A percentile compares a stretch with the other conserved stretches of the same genome.
These are phyloP conservation scores for Astrephomene gubernaculifera DNA, from an alignment of 139 green algal genomes.

Conservation along the genomic window DNA sequence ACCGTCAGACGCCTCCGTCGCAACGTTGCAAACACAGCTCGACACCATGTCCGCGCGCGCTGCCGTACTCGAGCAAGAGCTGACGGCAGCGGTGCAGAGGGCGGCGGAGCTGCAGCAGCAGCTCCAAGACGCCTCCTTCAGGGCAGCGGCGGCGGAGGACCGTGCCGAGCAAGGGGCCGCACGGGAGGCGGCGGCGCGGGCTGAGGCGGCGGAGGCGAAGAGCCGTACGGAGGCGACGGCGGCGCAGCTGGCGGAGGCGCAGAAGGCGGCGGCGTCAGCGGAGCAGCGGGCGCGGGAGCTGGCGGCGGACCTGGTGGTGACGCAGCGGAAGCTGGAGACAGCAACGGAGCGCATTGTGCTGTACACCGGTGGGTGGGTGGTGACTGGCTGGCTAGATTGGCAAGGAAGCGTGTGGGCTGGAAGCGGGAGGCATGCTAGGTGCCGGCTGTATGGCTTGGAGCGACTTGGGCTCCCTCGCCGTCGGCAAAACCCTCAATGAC, in stretches of 20 bases:
- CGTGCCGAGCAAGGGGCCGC: not conserved
- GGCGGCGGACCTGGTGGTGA: slow-evolving; percentile 47
- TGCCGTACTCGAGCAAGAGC: not conserved
- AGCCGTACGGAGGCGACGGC: not conserved
- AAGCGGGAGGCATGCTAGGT: too few relatives aligned
- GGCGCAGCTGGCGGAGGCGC: slow-evolving; percentile 16
- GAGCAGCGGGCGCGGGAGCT: slow-evolving; percentile 46
- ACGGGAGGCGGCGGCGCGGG: not conserved
- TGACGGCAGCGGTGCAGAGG: not conserved
- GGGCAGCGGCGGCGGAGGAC: not conserved
- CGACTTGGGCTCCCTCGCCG: too few relatives aligned
- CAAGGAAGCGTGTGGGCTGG: too few relatives aligned
- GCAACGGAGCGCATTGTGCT: slow-evolving; percentile 56
- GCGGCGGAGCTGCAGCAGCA: not conserved
- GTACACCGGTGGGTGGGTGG: slow-evolving; percentile 44
- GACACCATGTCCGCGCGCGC: not conserved
- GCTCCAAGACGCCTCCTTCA: not conserved
- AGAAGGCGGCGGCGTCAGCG: not conserved
- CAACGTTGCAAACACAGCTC: slow-evolving; percentile 31
- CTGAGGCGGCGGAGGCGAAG: not conserved
- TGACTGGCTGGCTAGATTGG: too few relatives aligned
- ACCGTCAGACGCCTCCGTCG: not conserved
- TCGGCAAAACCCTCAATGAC: too few relatives aligned
- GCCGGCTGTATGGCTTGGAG: too few relatives aligned
- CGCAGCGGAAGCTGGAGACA: slow-evolving; percentile 45